phyloP scores from a whole-genome alignment of 176 grass and related monocot genomes.

The Themeda triandra region DNA sequence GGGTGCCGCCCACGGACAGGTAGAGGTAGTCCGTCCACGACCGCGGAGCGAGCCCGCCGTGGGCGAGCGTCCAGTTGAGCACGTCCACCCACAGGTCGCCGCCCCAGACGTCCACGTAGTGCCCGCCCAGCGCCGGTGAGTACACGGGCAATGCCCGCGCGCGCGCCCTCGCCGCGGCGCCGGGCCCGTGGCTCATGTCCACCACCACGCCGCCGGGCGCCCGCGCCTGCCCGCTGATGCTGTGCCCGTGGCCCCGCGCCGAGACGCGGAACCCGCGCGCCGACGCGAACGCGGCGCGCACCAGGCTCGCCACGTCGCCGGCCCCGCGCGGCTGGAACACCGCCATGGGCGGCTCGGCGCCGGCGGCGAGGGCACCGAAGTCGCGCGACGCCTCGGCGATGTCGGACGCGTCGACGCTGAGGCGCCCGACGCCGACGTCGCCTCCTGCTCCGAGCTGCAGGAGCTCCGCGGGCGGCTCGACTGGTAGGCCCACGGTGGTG shows the following conservation, averaged over 20 bases:
- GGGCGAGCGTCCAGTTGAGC: conserved; percentile 75
- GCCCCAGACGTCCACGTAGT: conserved; percentile 90
- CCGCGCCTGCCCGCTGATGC: conserved; percentile 82
- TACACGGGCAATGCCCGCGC: conserved; percentile 50
- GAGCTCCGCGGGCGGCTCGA: conserved; percentile 41
- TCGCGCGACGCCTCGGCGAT: conserved; percentile 48
- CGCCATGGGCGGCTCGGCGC: conserved; percentile 25
- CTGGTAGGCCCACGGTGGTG: conserved; percentile 61
- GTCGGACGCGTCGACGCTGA: conserved; percentile 58
- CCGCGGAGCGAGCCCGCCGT: conserved; percentile 75
- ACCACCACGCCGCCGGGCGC: conserved; percentile 67
- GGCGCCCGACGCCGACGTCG: conserved; percentile 5
- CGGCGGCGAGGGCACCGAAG: conserved; percentile 52
- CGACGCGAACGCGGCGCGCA: conserved; percentile 51
- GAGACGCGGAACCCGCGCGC: conserved; percentile 54
- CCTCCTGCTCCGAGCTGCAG: conserved; percentile 31
- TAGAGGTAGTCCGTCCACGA: conserved; percentile 97
- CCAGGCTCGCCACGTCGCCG: conserved; percentile 44
- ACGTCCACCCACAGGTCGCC: conserved; percentile 87
- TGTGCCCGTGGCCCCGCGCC: conserved; percentile 76
- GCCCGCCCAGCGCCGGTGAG: conserved; percentile 43
- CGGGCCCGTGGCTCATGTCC: conserved; percentile 61
- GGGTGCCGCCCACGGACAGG: conserved; percentile 88
- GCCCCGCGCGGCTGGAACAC: conserved; percentile 59
- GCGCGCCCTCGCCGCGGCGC: background rate